Percentiles rank a stretch among this genome's conserved stretches.
Conservation (phyloP, 2,329 filamentous ascomycete genomes). For the Trichoderma sp. region DNA sequence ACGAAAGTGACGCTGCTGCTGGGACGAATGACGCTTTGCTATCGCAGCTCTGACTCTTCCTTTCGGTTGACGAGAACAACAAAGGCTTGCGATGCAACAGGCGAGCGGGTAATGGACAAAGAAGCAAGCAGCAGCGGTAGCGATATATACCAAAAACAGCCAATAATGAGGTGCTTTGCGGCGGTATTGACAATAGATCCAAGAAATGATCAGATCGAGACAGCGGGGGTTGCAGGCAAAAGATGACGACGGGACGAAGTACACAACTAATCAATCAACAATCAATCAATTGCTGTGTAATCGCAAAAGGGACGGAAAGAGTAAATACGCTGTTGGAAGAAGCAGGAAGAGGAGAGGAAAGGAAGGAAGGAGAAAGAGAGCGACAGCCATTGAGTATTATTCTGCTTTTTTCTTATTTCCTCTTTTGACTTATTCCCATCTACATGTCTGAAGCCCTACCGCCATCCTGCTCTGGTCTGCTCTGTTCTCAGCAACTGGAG, state of each 20-base stretch:
- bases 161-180: constrained; percentile 11
- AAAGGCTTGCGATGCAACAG: background rate
- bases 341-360: constrained; percentile 3
- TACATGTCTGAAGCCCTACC: background rate
- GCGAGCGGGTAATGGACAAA: background rate
- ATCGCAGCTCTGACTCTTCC: background rate
- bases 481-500: constrained; percentile 12
- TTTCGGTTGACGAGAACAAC: background rate
- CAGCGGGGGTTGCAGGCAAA: constrained; percentile 14
- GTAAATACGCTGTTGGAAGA: constrained; percentile 24
- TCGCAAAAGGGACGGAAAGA: constrained; percentile 23
- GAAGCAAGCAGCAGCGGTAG: constrained; percentile 10
- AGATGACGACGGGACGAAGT: constrained; percentile 10
- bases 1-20: constrained; percentile 15
- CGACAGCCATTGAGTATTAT: constrained; percentile 8
- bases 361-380: background rate
- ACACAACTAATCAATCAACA: constrained; percentile 27
- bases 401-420: background rate
- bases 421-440: background rate
- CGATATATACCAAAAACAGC: constrained; percentile 4
- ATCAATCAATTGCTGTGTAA: constrained; percentile 26
- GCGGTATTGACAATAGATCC: constrained; percentile 24
- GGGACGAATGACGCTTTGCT: background rate
- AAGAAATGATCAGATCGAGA: constrained; percentile 19
- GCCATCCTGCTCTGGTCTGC: background rate